Conservation (phyloP, 306 rosid species). For the Citrullus mucosospermus region DNA sequence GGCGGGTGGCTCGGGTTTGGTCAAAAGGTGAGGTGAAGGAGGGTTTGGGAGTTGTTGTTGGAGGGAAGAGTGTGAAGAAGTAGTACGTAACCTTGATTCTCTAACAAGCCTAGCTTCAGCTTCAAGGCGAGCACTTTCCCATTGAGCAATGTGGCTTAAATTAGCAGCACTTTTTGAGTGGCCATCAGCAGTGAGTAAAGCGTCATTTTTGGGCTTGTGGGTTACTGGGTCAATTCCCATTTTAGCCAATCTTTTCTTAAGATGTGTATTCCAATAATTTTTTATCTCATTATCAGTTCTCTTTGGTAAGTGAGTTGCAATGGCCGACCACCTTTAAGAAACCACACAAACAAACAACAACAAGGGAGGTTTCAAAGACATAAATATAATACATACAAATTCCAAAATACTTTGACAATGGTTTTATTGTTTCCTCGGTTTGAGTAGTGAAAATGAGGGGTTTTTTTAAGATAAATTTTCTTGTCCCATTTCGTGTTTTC, state of each 20-base stretch:
- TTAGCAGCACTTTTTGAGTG: slow-evolving; percentile 78
- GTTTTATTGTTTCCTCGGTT: background rate
- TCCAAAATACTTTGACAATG: slow-evolving; percentile 1
- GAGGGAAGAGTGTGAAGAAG: slow-evolving; percentile 34
- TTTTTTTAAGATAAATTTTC: background rate
- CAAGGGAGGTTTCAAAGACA: background rate
- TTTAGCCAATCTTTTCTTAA: slow-evolving; percentile 83
- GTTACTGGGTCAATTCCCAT: slow-evolving; percentile 96
- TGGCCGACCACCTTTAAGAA: slow-evolving; percentile 86
- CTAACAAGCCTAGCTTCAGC: slow-evolving; percentile 93
- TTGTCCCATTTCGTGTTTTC: background rate
- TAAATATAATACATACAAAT: slow-evolving; percentile 16
- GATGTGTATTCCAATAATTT: slow-evolving; percentile 97
- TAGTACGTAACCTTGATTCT: slow-evolving; percentile 48
- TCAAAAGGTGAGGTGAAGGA: slow-evolving; percentile 12
- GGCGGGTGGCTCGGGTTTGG: background rate
- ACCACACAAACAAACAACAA: slow-evolving; percentile 1
- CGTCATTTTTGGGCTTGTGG: slow-evolving; percentile 84
- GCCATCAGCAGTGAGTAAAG: slow-evolving; percentile 44
- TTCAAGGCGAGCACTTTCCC: slow-evolving; percentile 99
- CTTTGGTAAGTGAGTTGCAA: slow-evolving; percentile 95
- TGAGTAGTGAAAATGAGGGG: background rate
- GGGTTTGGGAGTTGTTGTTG: slow-evolving; percentile 18
- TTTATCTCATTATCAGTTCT: slow-evolving; percentile 96
- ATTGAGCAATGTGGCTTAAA: slow-evolving; percentile 96